Evolutionary conservation across 2,329 filamentous ascomycete genomes (phyloP), one percentile per base, ranked within the genome.

Genomic region (Aureobasidium uvarum): DNA sequence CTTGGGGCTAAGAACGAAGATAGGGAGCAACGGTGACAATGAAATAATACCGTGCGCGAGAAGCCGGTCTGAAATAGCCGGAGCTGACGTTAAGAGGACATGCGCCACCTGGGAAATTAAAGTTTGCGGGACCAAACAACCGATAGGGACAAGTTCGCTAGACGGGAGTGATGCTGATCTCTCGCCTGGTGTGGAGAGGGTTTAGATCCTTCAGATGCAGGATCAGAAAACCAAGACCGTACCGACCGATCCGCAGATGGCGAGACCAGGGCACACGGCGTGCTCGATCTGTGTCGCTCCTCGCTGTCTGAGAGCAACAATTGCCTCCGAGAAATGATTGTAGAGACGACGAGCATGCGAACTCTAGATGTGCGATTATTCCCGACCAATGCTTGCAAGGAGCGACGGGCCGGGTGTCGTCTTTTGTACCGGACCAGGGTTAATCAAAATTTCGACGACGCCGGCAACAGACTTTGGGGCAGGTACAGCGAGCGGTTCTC

Each of bases 171-270:
- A 45, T 63, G 60, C 45, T 62, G 58, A 63, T 63, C 60, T 31
- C 45, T 36, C 16, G 36, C 11, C 23, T 54, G 46, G 48, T 63
- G 60, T 63, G 60, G 60, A 63, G 60, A 63, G 60, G 25, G n/a
- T 63, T 60, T 45, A 33, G 48, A 63, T 63, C 60, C 60, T 63
- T 54, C 48, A 63, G 60, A 48, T 63, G 60, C 60, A 63, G 60
- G 48, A 52, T 63, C 48, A 38, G 43, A 52, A 43, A 33, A 52
- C 36, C 36, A 52, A 54, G 36, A 45, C 43, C 16, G 36, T 51
- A 62, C 43, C 43, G 58, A 50, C 31, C 60, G 48, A 54, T 63
- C 60, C 36, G 46, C 25, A 48, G 45, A 62, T 62, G 31, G 45
- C 18, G 38, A 23, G 41, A 36, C 36, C 38, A 51, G 33, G 14